phyloP scores from a whole-genome alignment of 2,329 filamentous ascomycete species.

The Alternaria sp. region DNA sequence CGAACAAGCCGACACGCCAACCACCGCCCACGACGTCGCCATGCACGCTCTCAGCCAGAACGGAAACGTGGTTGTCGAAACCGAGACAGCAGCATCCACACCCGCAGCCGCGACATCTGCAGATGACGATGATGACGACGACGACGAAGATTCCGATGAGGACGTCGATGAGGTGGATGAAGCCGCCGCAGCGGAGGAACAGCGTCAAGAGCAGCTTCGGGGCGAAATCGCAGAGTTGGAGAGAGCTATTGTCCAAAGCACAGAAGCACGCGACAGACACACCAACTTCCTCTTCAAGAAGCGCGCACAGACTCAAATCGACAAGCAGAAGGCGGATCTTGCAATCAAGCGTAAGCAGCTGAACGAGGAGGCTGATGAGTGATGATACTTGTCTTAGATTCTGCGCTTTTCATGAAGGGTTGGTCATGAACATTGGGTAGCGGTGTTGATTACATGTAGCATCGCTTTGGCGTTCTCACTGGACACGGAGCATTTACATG shows the following conservation, averaged over 20 bases:
- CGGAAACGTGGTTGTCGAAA: constrained; percentile 35
- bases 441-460: background rate
- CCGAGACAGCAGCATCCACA: constrained; percentile 41
- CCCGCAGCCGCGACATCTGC: constrained; percentile 42
- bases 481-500: background rate
- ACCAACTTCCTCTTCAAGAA: constrained; percentile 58
- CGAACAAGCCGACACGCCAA: constrained; percentile 42
- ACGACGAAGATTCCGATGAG: constrained; percentile 50
- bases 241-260: constrained; percentile 55
- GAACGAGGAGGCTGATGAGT: constrained; percentile 37
- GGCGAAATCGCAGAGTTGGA: constrained; percentile 64
- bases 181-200: constrained; percentile 55
- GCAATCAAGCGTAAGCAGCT: constrained; percentile 61
- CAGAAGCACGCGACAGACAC: constrained; percentile 52
- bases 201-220: constrained; percentile 53
- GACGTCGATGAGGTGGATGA: constrained; percentile 57
- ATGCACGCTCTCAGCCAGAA: constrained; percentile 45
- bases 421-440: background rate
- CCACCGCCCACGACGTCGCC: constrained; percentile 46
- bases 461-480: background rate
- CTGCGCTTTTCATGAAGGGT: background rate
- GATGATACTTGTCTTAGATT: background rate
- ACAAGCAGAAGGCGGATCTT: constrained; percentile 54
- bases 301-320: constrained; percentile 57
- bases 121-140: constrained; percentile 54